Percentiles rank a stretch among this genome's conserved stretches.
Conservation (phyloP, 192 early-diverging fungal genomes). For the Backusella mclennaniae region DNA sequence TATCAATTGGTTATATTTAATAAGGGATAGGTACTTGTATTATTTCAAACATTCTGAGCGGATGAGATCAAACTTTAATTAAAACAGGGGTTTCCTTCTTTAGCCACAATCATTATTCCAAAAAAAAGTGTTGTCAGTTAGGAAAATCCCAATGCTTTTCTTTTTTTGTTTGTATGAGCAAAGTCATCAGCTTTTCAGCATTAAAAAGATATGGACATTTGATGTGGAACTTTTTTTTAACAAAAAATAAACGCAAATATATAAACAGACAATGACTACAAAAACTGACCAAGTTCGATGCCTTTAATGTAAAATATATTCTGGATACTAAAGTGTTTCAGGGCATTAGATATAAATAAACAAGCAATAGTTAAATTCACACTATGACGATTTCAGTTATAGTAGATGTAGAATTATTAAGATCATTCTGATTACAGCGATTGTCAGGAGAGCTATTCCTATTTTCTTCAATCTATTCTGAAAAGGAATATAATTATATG, state of each 20-base stretch:
- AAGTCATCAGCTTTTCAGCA: not conserved
- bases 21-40: not conserved
- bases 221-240: not conserved
- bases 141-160: not conserved
- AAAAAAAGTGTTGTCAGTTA: not conserved
- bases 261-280: not conserved
- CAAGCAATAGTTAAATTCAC: not conserved
- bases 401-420: not conserved
- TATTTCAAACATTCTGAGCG: not conserved
- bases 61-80: not conserved
- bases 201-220: not conserved
- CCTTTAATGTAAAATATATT: not conserved
- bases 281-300: not conserved
- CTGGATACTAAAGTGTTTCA: not conserved
- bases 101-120: not conserved
- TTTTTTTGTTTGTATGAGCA: not conserved
- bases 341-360: not conserved
- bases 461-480: not conserved
- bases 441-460: not conserved
- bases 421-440: not conserved
- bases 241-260: too few species aligned
- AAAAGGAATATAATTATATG: not conserved
- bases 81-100: not conserved
- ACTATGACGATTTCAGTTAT: not conserved
- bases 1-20: not conserved